Conservation (phyloP, 1,284 basidiomycete genomes). For the Pascua sp. region DNA sequence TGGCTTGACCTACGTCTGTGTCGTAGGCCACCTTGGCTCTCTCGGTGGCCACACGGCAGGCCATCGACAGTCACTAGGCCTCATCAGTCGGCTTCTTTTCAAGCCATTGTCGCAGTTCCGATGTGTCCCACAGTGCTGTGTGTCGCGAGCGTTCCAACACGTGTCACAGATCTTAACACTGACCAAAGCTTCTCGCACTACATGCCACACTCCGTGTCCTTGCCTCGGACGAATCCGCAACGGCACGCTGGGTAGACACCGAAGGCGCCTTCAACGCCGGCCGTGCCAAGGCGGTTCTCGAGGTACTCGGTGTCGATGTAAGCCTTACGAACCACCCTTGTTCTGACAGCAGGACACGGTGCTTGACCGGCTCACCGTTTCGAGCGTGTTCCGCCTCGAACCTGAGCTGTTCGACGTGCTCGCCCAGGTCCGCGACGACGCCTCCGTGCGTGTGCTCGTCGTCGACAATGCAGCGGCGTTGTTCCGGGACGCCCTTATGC, state of each 20-base stretch:
- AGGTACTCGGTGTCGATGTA: constrained; percentile 24
- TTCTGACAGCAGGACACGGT: constrained; percentile 12
- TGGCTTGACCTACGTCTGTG: too few relatives aligned
- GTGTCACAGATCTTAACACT: neutral
- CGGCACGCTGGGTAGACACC: constrained; percentile 45
- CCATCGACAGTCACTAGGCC: too few relatives aligned
- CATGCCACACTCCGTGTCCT: constrained; percentile 36
- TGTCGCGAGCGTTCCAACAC: too few relatives aligned
- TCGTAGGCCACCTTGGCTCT: too few relatives aligned
- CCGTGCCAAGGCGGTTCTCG: constrained; percentile 32
- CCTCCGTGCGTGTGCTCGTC: constrained; percentile 25
- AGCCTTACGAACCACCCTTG: constrained; percentile 3
- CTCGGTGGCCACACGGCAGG: too few relatives aligned
- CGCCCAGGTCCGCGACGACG: constrained; percentile 6
- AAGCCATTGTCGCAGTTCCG: too few relatives aligned
- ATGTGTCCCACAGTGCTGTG: too few relatives aligned
- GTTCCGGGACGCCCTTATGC: constrained; percentile 39
- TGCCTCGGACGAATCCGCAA: constrained; percentile 14
- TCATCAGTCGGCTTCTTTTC: too few relatives aligned
- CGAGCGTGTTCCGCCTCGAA: constrained; percentile 37
- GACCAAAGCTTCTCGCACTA: constrained; percentile 37
- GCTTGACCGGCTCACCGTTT: constrained; percentile 31
- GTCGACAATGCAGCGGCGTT: constrained; percentile 39
- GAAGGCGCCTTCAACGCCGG: constrained; percentile 40
- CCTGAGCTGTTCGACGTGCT: constrained; percentile 31